Base-by-base conservation (phyloP, 192 early-diverging fungal genomes). In the Paraglomus brasilianum region DNA sequence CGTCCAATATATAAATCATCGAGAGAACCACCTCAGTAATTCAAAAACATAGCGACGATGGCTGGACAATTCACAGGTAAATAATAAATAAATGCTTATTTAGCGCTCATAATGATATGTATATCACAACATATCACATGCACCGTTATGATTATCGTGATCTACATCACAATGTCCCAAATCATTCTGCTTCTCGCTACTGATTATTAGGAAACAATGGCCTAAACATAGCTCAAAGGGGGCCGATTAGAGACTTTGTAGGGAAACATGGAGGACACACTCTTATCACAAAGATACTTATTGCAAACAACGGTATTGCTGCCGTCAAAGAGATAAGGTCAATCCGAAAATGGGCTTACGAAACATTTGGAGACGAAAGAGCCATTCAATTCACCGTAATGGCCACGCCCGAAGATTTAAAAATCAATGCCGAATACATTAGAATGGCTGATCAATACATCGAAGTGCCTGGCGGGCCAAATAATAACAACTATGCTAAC, bases 271-370 rank as follows among this genome's bases (percentile, higher is more conserved):
- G 84, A 62, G 92, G 92, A 30, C 91, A 92, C 78, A 91, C 89
- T 50, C 88, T 94, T 40, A 97, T 98, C 73, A 91, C 90, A 41
- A 94, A 93, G 74, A 90, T 99, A 38, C 85, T 99, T 47, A 95
- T 99, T 77, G 97, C 97, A 71, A 99, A 99, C 86, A 97, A 97
- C 84, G 97, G 97, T 69, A 97, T 99, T 78, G 97, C 97, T 1
- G 97, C 97, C 48, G 95, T 99, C 72, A 99, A 99, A 77, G 94
- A 95, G 83, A 99, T 99, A 72, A 88, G 97, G 45, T 97, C 95
- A 3, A 91, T 99, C 45, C 90, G 95, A 68, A 91, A 97, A 80
- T 99, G 97, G 97, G 88, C 95, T 9, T 99, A 99, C 75, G 94
- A 95, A 72, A 95, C 92, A 11, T 98, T 99, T 86, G 97, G 97